phyloP scores from a whole-genome alignment of 164 flowering plant genomes.

The Platanus orientalis region DNA sequence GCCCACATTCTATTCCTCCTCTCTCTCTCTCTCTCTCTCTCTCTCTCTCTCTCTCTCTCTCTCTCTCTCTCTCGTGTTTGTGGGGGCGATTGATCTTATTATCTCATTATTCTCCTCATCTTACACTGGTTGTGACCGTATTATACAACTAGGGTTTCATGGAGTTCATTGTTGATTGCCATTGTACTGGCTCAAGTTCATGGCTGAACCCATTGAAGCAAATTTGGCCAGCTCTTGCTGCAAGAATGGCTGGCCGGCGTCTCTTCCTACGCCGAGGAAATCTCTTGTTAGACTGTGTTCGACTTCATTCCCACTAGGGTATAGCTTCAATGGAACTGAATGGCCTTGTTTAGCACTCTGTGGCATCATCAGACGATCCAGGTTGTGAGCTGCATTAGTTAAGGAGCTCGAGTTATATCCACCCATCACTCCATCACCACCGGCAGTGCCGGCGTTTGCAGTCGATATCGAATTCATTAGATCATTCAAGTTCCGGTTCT shows the following conservation, averaged over 20 bases:
- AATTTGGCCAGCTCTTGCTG: constrained; percentile 39
- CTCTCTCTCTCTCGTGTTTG: too few relatives aligned
- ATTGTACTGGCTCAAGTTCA: constrained; percentile 45
- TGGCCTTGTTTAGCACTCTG: constrained; percentile 9
- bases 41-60: too few relatives aligned
- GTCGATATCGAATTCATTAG: constrained; percentile 14
- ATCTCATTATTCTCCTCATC: too few relatives aligned
- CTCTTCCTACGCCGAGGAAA: constrained; percentile 58
- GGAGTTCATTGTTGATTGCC: constrained; percentile 23
- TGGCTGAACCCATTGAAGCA: constrained; percentile 41
- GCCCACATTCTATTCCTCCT: too few relatives aligned
- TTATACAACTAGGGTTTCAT: neutral
- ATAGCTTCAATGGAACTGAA: neutral
- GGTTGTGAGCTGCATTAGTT: neutral
- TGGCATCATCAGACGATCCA: constrained; percentile 15
- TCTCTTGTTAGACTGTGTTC: constrained; percentile 44
- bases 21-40: too few relatives aligned
- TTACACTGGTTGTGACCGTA: neutral
- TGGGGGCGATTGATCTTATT: too few relatives aligned
- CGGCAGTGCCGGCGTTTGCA: neutral
- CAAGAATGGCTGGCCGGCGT: constrained; percentile 30
- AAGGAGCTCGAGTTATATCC: constrained; percentile 11
- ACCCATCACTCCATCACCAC: neutral
- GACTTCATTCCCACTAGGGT: constrained; percentile 10
- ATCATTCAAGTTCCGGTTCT: constrained; percentile 12